Evolutionary conservation across 2,329 filamentous ascomycete genomes (phyloP), one percentile per base, ranked within the genome.

Genomic region (Leptosphaerulina australis): DNA sequence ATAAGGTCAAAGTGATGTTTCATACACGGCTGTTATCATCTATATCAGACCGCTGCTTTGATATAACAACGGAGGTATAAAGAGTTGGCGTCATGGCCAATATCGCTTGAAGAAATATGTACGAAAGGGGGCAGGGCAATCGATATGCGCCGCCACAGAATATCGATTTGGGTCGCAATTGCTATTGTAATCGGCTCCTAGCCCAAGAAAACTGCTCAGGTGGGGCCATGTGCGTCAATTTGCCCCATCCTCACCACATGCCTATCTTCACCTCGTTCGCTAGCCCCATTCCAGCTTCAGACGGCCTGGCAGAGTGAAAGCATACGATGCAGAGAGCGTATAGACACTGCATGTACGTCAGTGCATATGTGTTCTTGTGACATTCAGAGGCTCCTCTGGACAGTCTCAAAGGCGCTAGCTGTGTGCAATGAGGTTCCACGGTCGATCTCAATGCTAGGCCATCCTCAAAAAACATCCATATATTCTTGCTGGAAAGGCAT

Each of bases 1-100:
- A 45, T 40, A 60, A 44, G 53, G 53, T 50, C 53, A 26, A 59
- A 44, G 10, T n/a, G 18, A 18, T 25, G 60, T 62, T 55, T 57
- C 56, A 52, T 36, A 18, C 25, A 48, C 21, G 8, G 8, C 26
- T 25, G 38, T 10, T 31, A 26, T 33, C 22, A 37, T 51, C 25
- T 46, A 46, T 37, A 25, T n/a, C 36, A 37, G 41, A 46, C 41
- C 25, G 24, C 47, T 36, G 30, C 31, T 39, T 18, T 45, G 24
- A 30, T n/a, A 25, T 11, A 28, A 17, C 18, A 25, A 28, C 25
- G 33, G 31, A 38, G 11, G 21, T 43, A 46, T 41, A 41, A 40
- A 37, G 25, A 25, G 6, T 41, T 43, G 35, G 25, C 36, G 41
- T 51, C 48, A 45, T 40, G n/a, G 26, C 24, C 12, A 20, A 41